Conservation (phyloP, 2,329 filamentous ascomycete genomes). For the Ophiostoma sp. region DNA sequence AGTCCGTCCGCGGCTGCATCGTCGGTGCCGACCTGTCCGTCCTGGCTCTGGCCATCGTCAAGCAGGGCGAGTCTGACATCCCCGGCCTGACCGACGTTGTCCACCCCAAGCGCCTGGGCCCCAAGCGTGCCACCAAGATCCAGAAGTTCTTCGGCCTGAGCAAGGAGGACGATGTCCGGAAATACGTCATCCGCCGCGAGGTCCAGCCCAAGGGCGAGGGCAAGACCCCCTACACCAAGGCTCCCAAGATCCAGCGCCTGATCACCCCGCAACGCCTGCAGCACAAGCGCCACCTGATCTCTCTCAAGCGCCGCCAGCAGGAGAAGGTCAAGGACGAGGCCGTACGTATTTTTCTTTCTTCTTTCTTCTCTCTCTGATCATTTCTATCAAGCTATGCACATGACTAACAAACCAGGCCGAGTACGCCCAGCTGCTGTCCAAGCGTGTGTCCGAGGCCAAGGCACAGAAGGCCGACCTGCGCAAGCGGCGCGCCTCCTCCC, state of each 20-base stretch:
- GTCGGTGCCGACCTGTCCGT: slow-evolving; percentile 93
- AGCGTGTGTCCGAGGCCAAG: slow-evolving; percentile 96
- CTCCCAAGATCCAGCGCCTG: slow-evolving; percentile 98
- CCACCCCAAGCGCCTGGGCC: slow-evolving; percentile 97
- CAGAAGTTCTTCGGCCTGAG: slow-evolving; percentile 98
- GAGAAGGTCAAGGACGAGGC: slow-evolving; percentile 99
- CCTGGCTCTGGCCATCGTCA: slow-evolving; percentile 89
- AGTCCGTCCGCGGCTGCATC: slow-evolving; percentile 98
- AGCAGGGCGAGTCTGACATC: slow-evolving; percentile 93
- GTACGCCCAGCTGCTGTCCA: slow-evolving; percentile 92
- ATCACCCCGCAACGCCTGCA: slow-evolving; percentile 99
- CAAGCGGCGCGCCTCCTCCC: slow-evolving; percentile 96
- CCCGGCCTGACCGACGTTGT: slow-evolving; percentile 96
- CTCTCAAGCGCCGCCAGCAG: slow-evolving; percentile 95
- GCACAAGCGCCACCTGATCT: slow-evolving; percentile 98
- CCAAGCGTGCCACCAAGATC: slow-evolving; percentile 99
- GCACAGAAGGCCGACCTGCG: slow-evolving; percentile 85
- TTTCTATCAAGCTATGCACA: background rate
- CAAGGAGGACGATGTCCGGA: slow-evolving; percentile 99
- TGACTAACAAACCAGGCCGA: slow-evolving; percentile 61
- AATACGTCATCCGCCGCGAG: slow-evolving; percentile 99
- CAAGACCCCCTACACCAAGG: slow-evolving; percentile 99
- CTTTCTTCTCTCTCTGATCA: background rate
- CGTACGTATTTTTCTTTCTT: slow-evolving; percentile 55
- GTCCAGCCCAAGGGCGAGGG: slow-evolving; percentile 95